A percentile compares a stretch with the other conserved stretches of the same genome.
Evolutionary conservation across 208 protist genomes (phyloP).

Genomic region (Jaenimonas drosophilae): DNA sequence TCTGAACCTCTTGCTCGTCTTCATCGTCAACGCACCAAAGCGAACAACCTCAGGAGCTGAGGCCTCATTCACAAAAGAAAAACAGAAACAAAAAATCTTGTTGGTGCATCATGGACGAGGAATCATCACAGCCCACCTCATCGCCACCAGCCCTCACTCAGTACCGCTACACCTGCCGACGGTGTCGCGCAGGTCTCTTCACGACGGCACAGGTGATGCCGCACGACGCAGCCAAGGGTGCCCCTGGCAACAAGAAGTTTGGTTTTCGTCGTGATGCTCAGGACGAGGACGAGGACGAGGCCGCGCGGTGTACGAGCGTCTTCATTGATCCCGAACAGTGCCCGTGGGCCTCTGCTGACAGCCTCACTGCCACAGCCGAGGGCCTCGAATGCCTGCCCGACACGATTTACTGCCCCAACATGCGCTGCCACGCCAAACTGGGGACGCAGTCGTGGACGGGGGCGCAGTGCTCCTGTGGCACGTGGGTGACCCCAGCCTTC

Average conservation of each 20-base stretch:
- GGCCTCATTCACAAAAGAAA: no score
- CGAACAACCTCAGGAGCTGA: no score
- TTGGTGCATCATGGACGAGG: no score
- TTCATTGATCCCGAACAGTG: conserved; percentile 71
- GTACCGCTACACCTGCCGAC: conserved; percentile 47
- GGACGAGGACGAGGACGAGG: conserved; percentile 5
- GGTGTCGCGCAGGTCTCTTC: conserved; percentile 49
- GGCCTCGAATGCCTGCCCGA: conserved; percentile 49
- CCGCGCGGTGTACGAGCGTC: conserved; percentile 54
- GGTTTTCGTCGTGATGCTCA: conserved; percentile 10
- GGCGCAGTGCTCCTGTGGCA: conserved; percentile 74
- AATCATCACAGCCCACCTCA: no score
- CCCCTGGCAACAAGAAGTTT: conserved; percentile 37
- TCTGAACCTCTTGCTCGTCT: no score
- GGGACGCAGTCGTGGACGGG: conserved; percentile 81
- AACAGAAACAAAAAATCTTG: no score
- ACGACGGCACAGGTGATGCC: conserved; percentile 22
- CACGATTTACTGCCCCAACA: conserved; percentile 76
- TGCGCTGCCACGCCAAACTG: conserved; percentile 55
- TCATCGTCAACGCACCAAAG: no score
- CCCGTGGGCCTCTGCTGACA: conserved; percentile 59
- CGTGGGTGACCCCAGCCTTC: conserved; percentile 80
- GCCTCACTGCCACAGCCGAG: conserved; percentile 19
- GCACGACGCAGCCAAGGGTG: conserved; percentile 23
- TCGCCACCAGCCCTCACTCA: no score